Percentiles rank a stretch among this genome's conserved stretches.
Conservation (phyloP, 139 green algal species). For the Eudorina sp. region DNA sequence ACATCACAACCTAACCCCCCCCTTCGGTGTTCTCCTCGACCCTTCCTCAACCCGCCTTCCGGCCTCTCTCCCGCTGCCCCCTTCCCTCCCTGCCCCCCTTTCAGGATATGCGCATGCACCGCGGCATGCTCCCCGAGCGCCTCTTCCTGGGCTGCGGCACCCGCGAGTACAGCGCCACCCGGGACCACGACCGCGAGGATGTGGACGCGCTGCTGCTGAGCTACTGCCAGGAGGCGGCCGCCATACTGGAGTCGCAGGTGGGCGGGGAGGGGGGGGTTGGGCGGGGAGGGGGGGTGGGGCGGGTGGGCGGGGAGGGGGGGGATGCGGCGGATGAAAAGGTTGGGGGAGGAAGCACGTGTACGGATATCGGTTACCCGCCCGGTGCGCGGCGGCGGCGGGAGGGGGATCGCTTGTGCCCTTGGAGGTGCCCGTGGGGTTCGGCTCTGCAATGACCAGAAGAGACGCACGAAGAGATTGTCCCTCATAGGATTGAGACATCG, state of each 20-base stretch:
- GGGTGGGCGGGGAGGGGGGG: no score
- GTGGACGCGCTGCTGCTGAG: conserved; percentile 66
- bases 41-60: not conserved
- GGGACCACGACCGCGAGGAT: conserved; percentile 60
- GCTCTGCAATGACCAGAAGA: no score
- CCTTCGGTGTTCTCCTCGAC: no score
- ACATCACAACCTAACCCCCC: no score
- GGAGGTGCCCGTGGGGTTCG: no score
- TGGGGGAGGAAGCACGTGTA: no score
- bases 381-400: no score
- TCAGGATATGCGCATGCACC: conserved; percentile 44
- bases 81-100: not conserved
- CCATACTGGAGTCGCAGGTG: conserved; percentile 53
- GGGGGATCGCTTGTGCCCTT: no score
- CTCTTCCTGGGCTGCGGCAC: conserved; percentile 72
- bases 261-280: not conserved
- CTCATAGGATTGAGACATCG: no score
- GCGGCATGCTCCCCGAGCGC: conserved; percentile 62
- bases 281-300: no score
- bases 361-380: no score
- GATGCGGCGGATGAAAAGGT: not conserved
- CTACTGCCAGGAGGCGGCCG: conserved; percentile 58
- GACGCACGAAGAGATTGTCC: no score
- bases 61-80: not conserved
- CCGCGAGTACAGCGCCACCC: conserved; percentile 65